Percentiles rank a stretch among this genome's conserved stretches.
phyloP scores from a whole-genome alignment of 2,329 filamentous ascomycete genomes.

The Aplosporella prunicola region DNA sequence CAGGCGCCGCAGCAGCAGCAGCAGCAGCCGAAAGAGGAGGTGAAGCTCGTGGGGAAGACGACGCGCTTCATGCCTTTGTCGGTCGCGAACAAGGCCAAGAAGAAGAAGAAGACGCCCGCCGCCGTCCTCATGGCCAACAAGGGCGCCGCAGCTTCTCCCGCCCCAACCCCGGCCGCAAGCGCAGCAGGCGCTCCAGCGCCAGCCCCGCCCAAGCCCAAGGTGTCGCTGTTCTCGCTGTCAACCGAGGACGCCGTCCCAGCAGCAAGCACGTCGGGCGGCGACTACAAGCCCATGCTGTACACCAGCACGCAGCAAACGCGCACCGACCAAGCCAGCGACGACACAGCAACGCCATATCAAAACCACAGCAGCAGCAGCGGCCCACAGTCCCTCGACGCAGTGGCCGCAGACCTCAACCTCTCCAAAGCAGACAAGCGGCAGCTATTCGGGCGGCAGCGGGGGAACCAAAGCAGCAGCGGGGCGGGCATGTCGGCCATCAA shows the following conservation, averaged over 20 bases:
- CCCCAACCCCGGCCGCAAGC: conserved; percentile 16
- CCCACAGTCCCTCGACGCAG: conserved; percentile 54
- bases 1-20: conserved; percentile 38
- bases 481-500: conserved; percentile 45
- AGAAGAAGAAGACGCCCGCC: conserved; percentile 50
- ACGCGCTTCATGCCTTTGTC: conserved; percentile 86
- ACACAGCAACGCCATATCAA: neutral
- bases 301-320: conserved; percentile 2
- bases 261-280: conserved; percentile 14
- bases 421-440: conserved; percentile 68
- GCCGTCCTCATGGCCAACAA: no score
- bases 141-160: no score
- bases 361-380: conserved; percentile 6
- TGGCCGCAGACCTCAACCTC: conserved; percentile 71
- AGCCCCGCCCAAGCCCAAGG: conserved; percentile 40
- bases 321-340: neutral
- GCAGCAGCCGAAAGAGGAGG: conserved; percentile 42
- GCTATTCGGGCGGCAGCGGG: conserved; percentile 63
- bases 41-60: conserved; percentile 65
- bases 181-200: neutral
- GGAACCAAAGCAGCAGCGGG: conserved; percentile 36
- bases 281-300: conserved; percentile 32
- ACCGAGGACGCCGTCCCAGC: conserved; percentile 26
- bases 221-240: conserved; percentile 61
- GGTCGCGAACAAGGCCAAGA: conserved; percentile 64